phyloP scores from a whole-genome alignment of 305 asterid species.

The Fraxinus latifolia region DNA sequence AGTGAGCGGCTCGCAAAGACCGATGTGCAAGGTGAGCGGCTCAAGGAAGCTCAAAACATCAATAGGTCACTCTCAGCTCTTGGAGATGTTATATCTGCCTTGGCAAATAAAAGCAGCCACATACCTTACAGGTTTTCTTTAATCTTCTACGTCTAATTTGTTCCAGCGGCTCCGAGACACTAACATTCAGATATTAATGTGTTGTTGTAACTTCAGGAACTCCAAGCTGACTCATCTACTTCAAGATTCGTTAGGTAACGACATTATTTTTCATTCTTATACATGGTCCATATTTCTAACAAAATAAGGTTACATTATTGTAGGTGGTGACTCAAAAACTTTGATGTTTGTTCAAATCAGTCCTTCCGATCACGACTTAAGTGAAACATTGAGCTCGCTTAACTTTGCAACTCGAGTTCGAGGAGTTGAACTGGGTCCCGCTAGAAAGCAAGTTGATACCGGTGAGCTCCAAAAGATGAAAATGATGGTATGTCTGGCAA shows the following conservation, averaged over 20 bases:
- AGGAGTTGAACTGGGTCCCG: constrained; percentile 90
- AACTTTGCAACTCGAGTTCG: constrained; percentile 91
- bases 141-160: neutral
- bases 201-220: constrained; percentile 46
- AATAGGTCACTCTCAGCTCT: constrained; percentile 95
- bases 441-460: constrained; percentile 71
- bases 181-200: constrained; percentile 16
- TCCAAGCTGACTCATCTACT: constrained; percentile 88
- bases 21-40: constrained; percentile 93
- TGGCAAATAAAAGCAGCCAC: constrained; percentile 95
- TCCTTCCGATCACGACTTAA: constrained; percentile 80
- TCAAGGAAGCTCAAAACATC: constrained; percentile 98
- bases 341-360: constrained; percentile 97
- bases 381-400: constrained; percentile 87
- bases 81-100: constrained; percentile 92
- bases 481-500: constrained; percentile 53
- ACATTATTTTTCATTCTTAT: neutral
- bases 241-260: constrained; percentile 84
- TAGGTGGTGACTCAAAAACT: constrained; percentile 94
- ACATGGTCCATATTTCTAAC: constrained; percentile 4
- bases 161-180: neutral
- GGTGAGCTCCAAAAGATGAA: constrained; percentile 75
- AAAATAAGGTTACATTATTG: constrained; percentile 14
- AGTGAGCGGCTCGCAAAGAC: constrained; percentile 98
- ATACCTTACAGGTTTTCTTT: constrained; percentile 74